phyloP scores from a whole-genome alignment of 768 basidiomycete genomes.

The Boletus vinaceobasis region DNA sequence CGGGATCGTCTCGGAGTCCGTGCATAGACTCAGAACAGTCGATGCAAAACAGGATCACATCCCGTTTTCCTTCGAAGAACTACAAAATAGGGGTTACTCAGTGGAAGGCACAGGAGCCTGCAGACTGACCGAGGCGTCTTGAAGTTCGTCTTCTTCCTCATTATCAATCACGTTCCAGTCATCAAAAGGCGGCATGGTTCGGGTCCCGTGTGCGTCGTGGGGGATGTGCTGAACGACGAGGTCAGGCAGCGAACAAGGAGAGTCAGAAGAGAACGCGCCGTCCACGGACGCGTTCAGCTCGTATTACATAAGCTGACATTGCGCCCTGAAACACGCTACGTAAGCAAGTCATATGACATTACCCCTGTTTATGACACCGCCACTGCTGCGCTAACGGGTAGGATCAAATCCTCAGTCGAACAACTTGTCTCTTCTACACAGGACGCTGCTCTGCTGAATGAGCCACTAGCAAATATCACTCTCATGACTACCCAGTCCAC shows the following conservation, averaged over 20 bases:
- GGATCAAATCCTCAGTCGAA: not conserved
- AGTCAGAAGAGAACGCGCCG: slow-evolving; percentile 1
- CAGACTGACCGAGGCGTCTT: slow-evolving; percentile 56
- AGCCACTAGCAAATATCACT: not conserved
- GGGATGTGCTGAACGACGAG: not conserved
- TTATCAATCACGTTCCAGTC: slow-evolving; percentile 80
- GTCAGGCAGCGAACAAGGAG: not conserved
- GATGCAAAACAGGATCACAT: slow-evolving; percentile 93
- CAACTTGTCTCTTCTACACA: not conserved
- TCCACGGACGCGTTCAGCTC: too few species aligned
- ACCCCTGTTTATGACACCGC: slow-evolving; percentile 1
- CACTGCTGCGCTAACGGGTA: not conserved
- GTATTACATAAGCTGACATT: too few species aligned
- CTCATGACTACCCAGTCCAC: slow-evolving; percentile 14
- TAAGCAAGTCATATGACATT: slow-evolving; percentile 21
- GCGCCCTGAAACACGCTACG: slow-evolving; percentile 30
- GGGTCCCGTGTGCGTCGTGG: not conserved
- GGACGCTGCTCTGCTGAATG: not conserved
- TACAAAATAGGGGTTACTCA: slow-evolving; percentile 29
- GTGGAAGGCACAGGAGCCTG: slow-evolving; percentile 8
- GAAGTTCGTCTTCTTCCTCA: slow-evolving; percentile 80
- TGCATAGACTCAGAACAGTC: slow-evolving; percentile 94
- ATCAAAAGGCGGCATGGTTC: slow-evolving; percentile 62
- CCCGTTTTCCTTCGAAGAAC: slow-evolving; percentile 71
- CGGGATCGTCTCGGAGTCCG: too few species aligned